A percentile compares a stretch with the other conserved stretches of the same genome.
Conservation (phyloP, 148 eudicot species). For the Vaccinium darrowii region DNA sequence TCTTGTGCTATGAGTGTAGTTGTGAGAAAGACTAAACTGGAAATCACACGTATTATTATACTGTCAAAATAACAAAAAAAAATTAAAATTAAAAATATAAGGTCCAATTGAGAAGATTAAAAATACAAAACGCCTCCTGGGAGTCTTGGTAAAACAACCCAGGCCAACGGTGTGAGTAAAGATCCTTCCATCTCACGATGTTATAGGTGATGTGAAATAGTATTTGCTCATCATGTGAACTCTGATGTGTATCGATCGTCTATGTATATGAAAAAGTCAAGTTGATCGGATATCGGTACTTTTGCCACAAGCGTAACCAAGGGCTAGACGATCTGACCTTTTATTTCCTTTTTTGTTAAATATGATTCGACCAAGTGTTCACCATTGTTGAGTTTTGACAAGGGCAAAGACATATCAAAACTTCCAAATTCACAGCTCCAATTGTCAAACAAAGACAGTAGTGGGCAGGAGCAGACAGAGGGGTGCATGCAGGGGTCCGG, state of each 20-base stretch:
- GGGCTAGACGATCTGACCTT: neutral
- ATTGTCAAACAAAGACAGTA: neutral
- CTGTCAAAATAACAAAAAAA: neutral
- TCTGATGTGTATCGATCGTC: neutral
- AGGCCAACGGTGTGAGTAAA: neutral
- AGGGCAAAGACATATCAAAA: neutral
- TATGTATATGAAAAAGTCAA: too few species aligned
- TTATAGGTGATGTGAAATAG: neutral
- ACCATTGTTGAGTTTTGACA: neutral
- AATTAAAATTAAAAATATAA: neutral
- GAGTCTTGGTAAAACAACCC: neutral
- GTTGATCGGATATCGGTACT: neutral
- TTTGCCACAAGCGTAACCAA: neutral
- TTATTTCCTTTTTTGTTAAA: neutral
- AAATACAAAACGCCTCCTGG: neutral
- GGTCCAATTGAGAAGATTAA: neutral
- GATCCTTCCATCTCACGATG: neutral
- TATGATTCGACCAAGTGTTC: neutral
- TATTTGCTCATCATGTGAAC: neutral
- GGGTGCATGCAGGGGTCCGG: too few species aligned
- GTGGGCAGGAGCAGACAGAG: neutral
- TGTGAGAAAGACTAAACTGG: neutral
- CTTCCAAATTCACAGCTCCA: neutral
- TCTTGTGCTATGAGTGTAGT: neutral
- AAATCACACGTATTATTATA: neutral